Evolutionary conservation across 257 asterid genomes (phyloP).

Genomic region (Fraxinus quadrangulata): DNA sequence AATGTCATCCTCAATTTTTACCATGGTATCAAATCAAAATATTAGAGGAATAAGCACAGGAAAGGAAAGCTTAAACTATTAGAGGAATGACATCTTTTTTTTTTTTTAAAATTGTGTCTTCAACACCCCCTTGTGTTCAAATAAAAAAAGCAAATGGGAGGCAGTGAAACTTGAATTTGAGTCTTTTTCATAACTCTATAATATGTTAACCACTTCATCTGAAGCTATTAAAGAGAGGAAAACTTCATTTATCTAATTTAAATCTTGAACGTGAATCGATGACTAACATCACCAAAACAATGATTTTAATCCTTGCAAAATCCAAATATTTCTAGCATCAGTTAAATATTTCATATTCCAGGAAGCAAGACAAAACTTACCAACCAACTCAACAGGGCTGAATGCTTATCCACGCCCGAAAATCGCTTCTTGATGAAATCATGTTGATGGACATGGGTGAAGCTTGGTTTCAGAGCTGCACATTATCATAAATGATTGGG

Average conservation of each 20-base stretch:
- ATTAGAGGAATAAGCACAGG: background rate
- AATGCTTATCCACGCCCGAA: constrained; percentile 65
- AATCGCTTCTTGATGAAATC: constrained; percentile 85
- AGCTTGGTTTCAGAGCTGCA: constrained; percentile 57
- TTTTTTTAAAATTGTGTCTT: background rate
- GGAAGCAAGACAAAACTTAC: constrained; percentile 45
- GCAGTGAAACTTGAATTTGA: background rate
- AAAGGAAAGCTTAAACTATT: background rate
- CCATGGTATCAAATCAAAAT: background rate
- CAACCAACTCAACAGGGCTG: constrained; percentile 68
- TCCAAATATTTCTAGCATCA: background rate
- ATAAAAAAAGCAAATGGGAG: background rate
- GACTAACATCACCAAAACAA: background rate
- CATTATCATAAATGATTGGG: constrained; percentile 16
- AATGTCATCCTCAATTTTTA: background rate
- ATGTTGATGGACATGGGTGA: constrained; percentile 82
- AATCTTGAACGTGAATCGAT: background rate
- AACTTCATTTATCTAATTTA: no score
- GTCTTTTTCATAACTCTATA: background rate
- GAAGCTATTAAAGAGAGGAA: background rate
- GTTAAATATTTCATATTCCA: no score
- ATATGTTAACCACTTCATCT: background rate
- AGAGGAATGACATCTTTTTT: background rate
- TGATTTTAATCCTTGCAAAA: background rate
- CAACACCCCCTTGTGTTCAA: background rate